Evolutionary conservation across 2,329 filamentous ascomycete species (phyloP), one percentile per base, ranked within the genome.

Genomic region (Alternaria novae-zelandiae): DNA sequence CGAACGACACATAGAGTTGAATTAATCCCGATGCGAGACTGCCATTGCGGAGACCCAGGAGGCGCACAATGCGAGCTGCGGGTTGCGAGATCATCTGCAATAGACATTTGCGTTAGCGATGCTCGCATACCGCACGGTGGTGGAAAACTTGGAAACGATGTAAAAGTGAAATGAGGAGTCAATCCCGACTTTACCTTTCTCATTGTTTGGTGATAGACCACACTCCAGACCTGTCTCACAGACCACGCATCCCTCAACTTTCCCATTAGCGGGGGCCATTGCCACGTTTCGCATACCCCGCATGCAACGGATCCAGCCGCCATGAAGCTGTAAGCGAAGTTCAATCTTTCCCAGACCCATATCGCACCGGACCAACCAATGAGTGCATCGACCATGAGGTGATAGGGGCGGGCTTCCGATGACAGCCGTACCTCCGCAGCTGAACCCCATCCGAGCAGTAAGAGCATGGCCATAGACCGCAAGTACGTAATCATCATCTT

Each of bases 201-300:
- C 56, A 63, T 60, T 3, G 50, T 61, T 17, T 59, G 57, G 26
- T 67, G 54, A n/a, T 61, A 63, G 20, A 57, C 28, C 13, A 49
- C 49, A 36, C 44, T 59, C 55, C 53, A 64, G 43, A 66, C 43
- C 26, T 59, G 47, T n/a, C 49, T 47, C 10, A 63, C 58, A 6
- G 47, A 62, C 60, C 36, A 59, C n/a, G 21, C 13, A 47, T 43
- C n/a, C 12, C 45, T 26, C 12, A 55, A 6, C 3, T 17, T 50
- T 4, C 45, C 47, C 41, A 61, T 54, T 7, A 17, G 12, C 20
- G 57, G 54, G 20, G 54, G 60, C 50, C 57, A 66, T n/a, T 57
- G 54, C 55, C 63, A 66, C 10, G 44, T 51, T 15, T 61, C 54
- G 50, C 32, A 47, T 15, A 51, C 6, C 3, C n/a, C 47, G 4